A percentile compares a stretch with the other conserved stretches of the same genome.
phyloP scores from a whole-genome alignment of 441 rosid genomes.

The Biscutella auriculata region DNA sequence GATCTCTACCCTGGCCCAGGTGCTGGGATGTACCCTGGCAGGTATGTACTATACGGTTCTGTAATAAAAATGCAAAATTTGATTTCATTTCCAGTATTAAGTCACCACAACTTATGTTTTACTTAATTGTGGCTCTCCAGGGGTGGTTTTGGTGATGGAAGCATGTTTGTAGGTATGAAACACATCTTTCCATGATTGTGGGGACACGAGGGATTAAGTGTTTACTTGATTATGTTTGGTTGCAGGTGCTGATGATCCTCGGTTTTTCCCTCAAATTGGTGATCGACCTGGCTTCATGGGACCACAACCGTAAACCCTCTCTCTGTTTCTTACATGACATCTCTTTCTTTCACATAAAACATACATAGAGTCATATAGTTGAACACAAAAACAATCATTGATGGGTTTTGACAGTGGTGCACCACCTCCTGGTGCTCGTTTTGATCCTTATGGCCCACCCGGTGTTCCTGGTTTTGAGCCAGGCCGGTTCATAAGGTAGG shows the following conservation, averaged over 20 bases:
- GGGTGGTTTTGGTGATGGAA: conserved; percentile 45
- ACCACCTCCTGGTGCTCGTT: conserved; percentile 89
- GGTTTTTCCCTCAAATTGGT: conserved; percentile 40
- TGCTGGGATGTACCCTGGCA: conserved; percentile 67
- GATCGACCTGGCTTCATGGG: conserved; percentile 34
- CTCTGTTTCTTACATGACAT: background rate
- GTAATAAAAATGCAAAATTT: background rate
- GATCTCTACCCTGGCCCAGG: conserved; percentile 63
- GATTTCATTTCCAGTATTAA: background rate
- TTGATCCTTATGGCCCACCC: conserved; percentile 87
- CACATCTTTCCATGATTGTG: background rate
- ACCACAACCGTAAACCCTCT: conserved; percentile 40
- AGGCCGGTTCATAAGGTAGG: conserved; percentile 53
- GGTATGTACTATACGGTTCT: conserved; percentile 24
- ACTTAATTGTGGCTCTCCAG: conserved; percentile 24
- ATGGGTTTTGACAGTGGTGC: conserved; percentile 38
- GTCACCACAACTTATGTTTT: background rate
- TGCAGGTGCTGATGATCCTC: conserved; percentile 68
- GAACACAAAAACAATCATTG: background rate
- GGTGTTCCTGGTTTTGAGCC: conserved; percentile 76
- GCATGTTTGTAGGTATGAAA: conserved; percentile 69
- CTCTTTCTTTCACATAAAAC: background rate
- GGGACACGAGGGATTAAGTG: background rate
- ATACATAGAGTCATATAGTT: background rate
- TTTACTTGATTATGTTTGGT: conserved; percentile 12